Evolutionary conservation across 495 filamentous ascomycete genomes (phyloP), one percentile per base, ranked within the genome.

Genomic region (Penicillium ochrochloron): DNA sequence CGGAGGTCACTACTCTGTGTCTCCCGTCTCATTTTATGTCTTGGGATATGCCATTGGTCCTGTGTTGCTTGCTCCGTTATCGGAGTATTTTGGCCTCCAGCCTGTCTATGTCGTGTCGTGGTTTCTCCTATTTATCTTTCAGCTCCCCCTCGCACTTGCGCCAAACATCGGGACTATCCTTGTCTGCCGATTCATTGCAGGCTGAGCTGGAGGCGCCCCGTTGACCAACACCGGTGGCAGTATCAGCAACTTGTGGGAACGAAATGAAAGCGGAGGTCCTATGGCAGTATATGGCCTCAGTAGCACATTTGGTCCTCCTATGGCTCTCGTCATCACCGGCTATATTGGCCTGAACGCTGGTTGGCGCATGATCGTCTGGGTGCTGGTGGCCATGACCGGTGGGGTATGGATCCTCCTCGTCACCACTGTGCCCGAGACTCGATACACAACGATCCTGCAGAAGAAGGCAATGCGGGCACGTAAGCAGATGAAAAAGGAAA

Each of bases 21-120:
- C 54, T 88, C 31, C 87, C 84, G 3, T 78, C 31, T 87, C 84
- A 4, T 78, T 85, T 3, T 87, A 82, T 69, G 73, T 88, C 0
- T 75, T 89, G 0, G 84, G 80, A 3, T 81, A 78, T 56, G 83
- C 78, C 14, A 69, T 85, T 54, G 84, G 84, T 0, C 86, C 86
- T 0, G 73, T 89, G 3, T 71, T 89, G 35, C 78, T 89, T 21
- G 87, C 83, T 1, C 89, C 89, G 0, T 76, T 90, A 2, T 85
- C 82, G 27, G 89, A 91, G 72, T 74, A 89, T 57, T 90, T 84
- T 66, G 89, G 90, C 14, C 80, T 88, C 27, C 79, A 84, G 15
- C 71, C 78, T 5, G 78, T 90, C 19, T 88, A 56, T 63, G 83
- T 68, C 84, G 82, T 78, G 61, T 90, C 35, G 60, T 86, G 64